Base-by-base conservation (phyloP, 1,139 yeast genomes). In the Kodamaea plutei region DNA sequence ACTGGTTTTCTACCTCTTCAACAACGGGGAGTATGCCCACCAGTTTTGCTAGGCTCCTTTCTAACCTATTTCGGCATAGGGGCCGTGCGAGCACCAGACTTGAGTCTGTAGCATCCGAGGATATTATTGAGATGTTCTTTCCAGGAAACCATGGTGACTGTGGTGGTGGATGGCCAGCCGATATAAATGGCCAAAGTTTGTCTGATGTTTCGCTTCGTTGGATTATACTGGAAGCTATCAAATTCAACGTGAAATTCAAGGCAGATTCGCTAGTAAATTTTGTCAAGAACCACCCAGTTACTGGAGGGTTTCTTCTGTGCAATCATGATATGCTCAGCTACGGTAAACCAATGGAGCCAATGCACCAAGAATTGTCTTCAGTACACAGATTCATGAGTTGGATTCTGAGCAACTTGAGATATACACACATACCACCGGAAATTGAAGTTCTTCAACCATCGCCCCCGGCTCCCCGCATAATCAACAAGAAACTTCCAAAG, bases 91-190 rank as follows among this genome's bases (percentile, higher is more conserved):
- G n/a, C 10, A 18, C 20, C 8, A 18, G 20, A 18, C 25, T 31
- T 7, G 28, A 15, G 4, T 25, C 27, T n/a, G 20, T 23, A 15
- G 30, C 32, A n/a, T 50, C 54, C 16, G 40, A 44, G 15, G 80
- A 74, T 45, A 43, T 73, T 13, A 43, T 69, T 6, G 82, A 76
- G 45, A 50, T 71, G 29, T 78, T 79, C 78, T 79, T 79, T 44
- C 73, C 82, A 1, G 85, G 85, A 1, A 75, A 74, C 45, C 85
- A 79, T 50, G 64, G 79, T 3, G 84, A 79, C 48, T 55, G 75
- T 37, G 84, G 85, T 2, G 84, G 84, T 3, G 81, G 82, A 4
- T 75, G 79, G 76, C 50, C 58, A 1, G 52, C 63, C 4, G 73
- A 69, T 41, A 35, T 44, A 3, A 45, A 57, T 25, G 49, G 48